Evolutionary conservation across 495 filamentous ascomycete genomes (phyloP).

Genomic region (Aspergillus heteromorphus): DNA sequence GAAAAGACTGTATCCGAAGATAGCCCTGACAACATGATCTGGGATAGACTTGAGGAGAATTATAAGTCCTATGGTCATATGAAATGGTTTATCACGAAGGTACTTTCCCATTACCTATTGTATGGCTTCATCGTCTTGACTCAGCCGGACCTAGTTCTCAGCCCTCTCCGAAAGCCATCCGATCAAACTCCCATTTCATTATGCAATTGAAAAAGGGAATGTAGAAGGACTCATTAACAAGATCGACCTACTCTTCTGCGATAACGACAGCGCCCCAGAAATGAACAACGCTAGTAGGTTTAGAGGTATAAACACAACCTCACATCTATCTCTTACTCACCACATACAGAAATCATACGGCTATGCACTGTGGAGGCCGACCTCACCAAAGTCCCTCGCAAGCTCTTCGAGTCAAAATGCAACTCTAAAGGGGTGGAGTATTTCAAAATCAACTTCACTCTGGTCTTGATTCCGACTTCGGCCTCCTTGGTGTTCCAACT

Average conservation of each 20-base stretch:
- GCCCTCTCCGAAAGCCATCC: slow-evolving; percentile 4
- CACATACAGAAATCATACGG: slow-evolving; percentile 3
- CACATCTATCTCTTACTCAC: neutral
- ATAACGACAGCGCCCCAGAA: slow-evolving; percentile 3
- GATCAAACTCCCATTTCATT: slow-evolving; percentile 3
- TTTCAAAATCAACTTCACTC: slow-evolving; percentile 10
- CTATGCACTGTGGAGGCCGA: slow-evolving; percentile 22
- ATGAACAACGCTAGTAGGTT: slow-evolving; percentile 1
- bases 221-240: neutral
- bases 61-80: slow-evolving; percentile 13
- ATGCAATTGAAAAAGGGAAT: neutral
- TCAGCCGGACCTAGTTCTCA: neutral
- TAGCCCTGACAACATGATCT: neutral
- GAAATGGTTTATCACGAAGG: slow-evolving; percentile 34
- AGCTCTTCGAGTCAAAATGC: slow-evolving; percentile 13
- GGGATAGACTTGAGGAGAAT: slow-evolving; percentile 17
- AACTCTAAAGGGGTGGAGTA: slow-evolving; percentile 21
- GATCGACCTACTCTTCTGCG: slow-evolving; percentile 8
- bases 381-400: slow-evolving; percentile 18
- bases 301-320: neutral
- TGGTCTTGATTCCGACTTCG: slow-evolving; percentile 23
- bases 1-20: no score
- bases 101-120: neutral
- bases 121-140: neutral
- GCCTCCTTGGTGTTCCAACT: slow-evolving; percentile 24